Evolutionary conservation across 805 yeast genomes (phyloP).

Genomic region (Saccharomycopsis malanga): DNA sequence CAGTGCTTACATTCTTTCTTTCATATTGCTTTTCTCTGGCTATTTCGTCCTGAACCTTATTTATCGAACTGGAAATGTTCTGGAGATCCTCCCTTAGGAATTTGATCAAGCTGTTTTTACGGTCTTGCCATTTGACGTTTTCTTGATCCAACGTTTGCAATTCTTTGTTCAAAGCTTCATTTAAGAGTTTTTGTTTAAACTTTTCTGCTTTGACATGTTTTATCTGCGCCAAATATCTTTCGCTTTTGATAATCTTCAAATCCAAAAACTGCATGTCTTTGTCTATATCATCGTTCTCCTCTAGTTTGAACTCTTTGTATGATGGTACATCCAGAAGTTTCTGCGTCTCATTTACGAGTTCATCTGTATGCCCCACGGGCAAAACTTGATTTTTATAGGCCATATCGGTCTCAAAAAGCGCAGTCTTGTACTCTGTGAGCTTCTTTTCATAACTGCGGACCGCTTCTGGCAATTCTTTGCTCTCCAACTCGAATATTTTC

Average conservation of each 20-base stretch:
- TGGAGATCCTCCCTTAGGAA: conserved; percentile 16
- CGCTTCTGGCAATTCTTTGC: conserved; percentile 10
- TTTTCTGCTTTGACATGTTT: conserved; percentile 6
- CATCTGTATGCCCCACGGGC: neutral
- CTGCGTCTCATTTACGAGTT: neutral
- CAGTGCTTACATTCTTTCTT: no score
- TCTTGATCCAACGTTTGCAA: conserved; percentile 9
- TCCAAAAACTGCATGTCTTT: conserved; percentile 7
- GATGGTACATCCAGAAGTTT: conserved; percentile 3
- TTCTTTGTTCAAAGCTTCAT: conserved; percentile 10
- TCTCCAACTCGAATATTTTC: conserved; percentile 8
- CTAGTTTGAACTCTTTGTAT: neutral
- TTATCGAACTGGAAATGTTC: conserved; percentile 5
- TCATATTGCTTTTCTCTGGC: no score
- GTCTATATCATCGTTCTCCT: neutral
- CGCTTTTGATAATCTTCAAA: conserved; percentile 13
- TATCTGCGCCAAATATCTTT: conserved; percentile 9
- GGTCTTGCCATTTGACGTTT: conserved; percentile 11
- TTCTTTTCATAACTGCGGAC: conserved; percentile 1
- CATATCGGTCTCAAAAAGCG: conserved; percentile 13
- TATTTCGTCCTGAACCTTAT: conserved; percentile 9
- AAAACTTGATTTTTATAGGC: conserved; percentile 7
- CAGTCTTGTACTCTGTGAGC: conserved; percentile 8
- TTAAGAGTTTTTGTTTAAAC: conserved; percentile 4
- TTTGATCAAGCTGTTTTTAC: conserved; percentile 13